Conservation (phyloP, 2,329 filamentous ascomycete genomes). For the Elsinoe batatas region DNA sequence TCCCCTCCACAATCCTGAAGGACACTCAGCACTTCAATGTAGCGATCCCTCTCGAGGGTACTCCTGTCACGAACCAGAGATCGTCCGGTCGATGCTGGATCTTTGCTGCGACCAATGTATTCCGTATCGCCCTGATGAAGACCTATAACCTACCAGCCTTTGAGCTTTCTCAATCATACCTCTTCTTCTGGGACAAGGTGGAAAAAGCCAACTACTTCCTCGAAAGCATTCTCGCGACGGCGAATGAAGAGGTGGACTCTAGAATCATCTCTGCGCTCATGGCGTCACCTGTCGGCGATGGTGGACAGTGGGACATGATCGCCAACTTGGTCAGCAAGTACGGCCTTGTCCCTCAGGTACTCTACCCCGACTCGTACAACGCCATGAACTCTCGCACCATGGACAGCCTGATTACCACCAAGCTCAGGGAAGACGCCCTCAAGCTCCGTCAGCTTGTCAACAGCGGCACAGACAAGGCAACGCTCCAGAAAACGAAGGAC, state of each 20-base stretch:
- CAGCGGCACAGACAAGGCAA: slow-evolving; percentile 27
- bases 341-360: slow-evolving; percentile 64
- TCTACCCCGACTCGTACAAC: slow-evolving; percentile 78
- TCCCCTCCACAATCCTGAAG: slow-evolving; percentile 50
- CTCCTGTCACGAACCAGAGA: slow-evolving; percentile 75
- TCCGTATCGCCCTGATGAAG: slow-evolving; percentile 80
- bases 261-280: slow-evolving; percentile 63
- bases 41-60: slow-evolving; percentile 70
- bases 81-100: slow-evolving; percentile 81
- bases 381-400: slow-evolving; percentile 60
- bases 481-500: slow-evolving; percentile 49
- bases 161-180: slow-evolving; percentile 77
- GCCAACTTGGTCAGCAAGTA: slow-evolving; percentile 80
- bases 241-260: slow-evolving; percentile 58
- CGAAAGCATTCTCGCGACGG: slow-evolving; percentile 70
- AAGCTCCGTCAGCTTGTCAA: slow-evolving; percentile 51
- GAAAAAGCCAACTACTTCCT: slow-evolving; percentile 88
- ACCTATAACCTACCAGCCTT: slow-evolving; percentile 68
- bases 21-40: slow-evolving; percentile 78
- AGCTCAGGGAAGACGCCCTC: slow-evolving; percentile 78
- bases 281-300: slow-evolving; percentile 60
- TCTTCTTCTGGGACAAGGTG: slow-evolving; percentile 91
- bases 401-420: slow-evolving; percentile 67
- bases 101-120: slow-evolving; percentile 84
- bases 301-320: slow-evolving; percentile 88